Percentiles rank a stretch among this genome's conserved stretches.
Evolutionary conservation across 192 early-diverging fungal species (phyloP).

Genomic region (Coemansia sp.): DNA sequence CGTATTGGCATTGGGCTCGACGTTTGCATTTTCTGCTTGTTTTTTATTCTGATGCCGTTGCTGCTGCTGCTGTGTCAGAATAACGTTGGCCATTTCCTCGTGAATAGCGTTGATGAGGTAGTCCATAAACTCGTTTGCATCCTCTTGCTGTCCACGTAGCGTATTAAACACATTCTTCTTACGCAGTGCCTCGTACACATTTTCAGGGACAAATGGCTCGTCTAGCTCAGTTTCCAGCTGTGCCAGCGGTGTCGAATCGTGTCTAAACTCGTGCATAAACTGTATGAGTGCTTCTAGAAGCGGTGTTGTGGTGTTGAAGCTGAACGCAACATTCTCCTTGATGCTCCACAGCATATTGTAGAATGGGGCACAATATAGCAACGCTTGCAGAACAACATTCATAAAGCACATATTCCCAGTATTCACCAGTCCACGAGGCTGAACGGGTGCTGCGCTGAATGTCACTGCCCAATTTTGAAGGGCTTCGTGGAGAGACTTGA

Average conservation of each 20-base stretch:
- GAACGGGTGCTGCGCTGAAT: slow-evolving; percentile 50
- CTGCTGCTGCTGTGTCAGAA: slow-evolving; percentile 7
- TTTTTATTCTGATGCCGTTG: not conserved
- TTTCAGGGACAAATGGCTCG: slow-evolving; percentile 88
- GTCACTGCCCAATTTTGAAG: slow-evolving; percentile 27
- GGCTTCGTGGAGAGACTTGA: slow-evolving; percentile 38
- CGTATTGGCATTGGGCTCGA: not conserved
- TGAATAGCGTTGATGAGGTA: slow-evolving; percentile 93
- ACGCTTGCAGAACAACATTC: slow-evolving; percentile 95
- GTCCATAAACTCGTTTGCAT: slow-evolving; percentile 95
- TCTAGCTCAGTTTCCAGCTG: slow-evolving; percentile 53
- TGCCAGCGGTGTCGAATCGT: slow-evolving; percentile 30
- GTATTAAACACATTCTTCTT: slow-evolving; percentile 78
- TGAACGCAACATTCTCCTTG: slow-evolving; percentile 64
- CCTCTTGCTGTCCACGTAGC: slow-evolving; percentile 91
- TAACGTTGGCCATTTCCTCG: slow-evolving; percentile 72
- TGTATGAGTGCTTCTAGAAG: slow-evolving; percentile 78
- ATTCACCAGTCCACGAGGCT: slow-evolving; percentile 93
- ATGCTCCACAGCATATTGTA: slow-evolving; percentile 81
- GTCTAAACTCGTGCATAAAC: slow-evolving; percentile 51
- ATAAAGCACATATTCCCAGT: slow-evolving; percentile 98
- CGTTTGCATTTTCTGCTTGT: not conserved
- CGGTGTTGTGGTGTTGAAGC: slow-evolving; percentile 75
- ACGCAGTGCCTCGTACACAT: slow-evolving; percentile 88
- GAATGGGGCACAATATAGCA: slow-evolving; percentile 90